Percentiles rank a stretch among this genome's conserved stretches.
Conservation (phyloP, 164 flowering plant genomes). For the Berberis thunbergii region DNA sequence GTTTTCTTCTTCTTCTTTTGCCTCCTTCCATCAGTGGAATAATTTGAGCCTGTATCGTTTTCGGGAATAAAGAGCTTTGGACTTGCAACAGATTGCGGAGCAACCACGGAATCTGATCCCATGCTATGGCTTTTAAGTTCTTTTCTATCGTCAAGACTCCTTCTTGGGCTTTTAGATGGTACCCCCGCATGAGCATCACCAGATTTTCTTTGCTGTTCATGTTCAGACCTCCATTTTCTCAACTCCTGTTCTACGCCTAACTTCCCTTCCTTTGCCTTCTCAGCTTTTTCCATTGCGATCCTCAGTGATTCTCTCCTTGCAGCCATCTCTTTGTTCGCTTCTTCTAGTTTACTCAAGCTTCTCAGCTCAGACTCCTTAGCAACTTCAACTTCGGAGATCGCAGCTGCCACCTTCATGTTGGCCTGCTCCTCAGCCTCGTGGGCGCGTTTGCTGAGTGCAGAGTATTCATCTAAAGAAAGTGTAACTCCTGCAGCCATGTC, state of each 20-base stretch:
- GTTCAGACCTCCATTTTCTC: constrained; percentile 87
- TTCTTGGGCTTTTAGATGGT: constrained; percentile 27
- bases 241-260: constrained; percentile 80
- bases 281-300: constrained; percentile 60
- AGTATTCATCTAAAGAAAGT: constrained; percentile 75
- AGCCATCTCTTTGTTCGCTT: constrained; percentile 40
- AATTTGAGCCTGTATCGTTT: no score
- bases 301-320: constrained; percentile 42
- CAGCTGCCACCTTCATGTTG: constrained; percentile 50
- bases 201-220: constrained; percentile 63
- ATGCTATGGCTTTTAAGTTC: constrained; percentile 22
- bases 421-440: constrained; percentile 87
- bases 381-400: constrained; percentile 56
- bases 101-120: constrained; percentile 16
- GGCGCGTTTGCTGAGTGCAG: constrained; percentile 65
- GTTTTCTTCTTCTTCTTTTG: constrained; percentile 60
- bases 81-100: constrained; percentile 13
- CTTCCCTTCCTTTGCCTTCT: constrained; percentile 77
- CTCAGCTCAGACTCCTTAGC: constrained; percentile 64
- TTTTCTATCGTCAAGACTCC: constrained; percentile 36
- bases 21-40: constrained; percentile 20
- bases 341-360: constrained; percentile 60
- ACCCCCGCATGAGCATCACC: constrained; percentile 30
- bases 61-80: neutral
- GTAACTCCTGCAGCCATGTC: constrained; percentile 47